Conservation (phyloP, 129 eudicot species). For the Helianthus annuus region HanXRQr2.0-SUNRISE NC_035434.2:171544189-171544688, state of each 20-base stretch:
- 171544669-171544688: conserved; percentile 8
- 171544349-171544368: conserved; percentile 17
- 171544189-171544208: too few species aligned
- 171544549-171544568: neutral
- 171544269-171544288: too few species aligned
- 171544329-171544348: conserved; percentile 33
- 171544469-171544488: neutral
- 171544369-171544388: neutral
- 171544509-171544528: neutral
- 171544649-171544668: conserved; percentile 21
- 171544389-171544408: neutral
- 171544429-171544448: conserved; percentile 5
- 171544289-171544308: too few species aligned
- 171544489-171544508: conserved; percentile 13
- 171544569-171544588: conserved; percentile 23
- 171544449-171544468: neutral
- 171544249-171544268: too few species aligned
- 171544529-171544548: neutral
- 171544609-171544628: neutral
- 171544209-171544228: too few species aligned
- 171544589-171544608: conserved; percentile 20
- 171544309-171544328: neutral
- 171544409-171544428: conserved; percentile 21
- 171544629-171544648: conserved; percentile 13
- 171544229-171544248: too few species aligned